phyloP scores from a whole-genome alignment of 129 eudicot genomes.

The Tagetes patula region DNA sequence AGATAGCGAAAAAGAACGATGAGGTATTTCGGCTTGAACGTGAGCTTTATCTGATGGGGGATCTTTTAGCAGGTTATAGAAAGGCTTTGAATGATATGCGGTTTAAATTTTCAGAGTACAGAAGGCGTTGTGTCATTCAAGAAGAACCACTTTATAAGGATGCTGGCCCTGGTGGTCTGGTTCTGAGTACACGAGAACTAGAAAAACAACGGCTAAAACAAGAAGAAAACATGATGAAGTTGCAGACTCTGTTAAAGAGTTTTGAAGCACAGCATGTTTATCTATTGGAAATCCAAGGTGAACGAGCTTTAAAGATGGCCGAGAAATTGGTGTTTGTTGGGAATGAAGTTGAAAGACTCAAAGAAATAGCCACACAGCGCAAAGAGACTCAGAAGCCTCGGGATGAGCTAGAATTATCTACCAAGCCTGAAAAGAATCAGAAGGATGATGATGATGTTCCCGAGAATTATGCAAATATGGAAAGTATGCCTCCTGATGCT shows the following conservation, averaged over 20 bases:
- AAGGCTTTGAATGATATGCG: conserved; percentile 61
- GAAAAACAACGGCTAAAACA: conserved; percentile 52
- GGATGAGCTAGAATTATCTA: neutral
- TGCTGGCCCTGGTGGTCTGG: conserved; percentile 80
- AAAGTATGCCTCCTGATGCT: conserved; percentile 14
- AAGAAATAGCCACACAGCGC: conserved; percentile 23
- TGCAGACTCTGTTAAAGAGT: conserved; percentile 35
- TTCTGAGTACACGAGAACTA: conserved; percentile 55
- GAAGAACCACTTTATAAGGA: conserved; percentile 76
- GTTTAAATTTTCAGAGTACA: conserved; percentile 52
- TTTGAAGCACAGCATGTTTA: conserved; percentile 30
- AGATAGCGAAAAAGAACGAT: conserved; percentile 40
- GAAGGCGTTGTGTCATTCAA: conserved; percentile 42
- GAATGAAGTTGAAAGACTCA: conserved; percentile 47
- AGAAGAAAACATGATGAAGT: conserved; percentile 48
- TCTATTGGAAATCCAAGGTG: conserved; percentile 33
- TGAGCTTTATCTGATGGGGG: conserved; percentile 65
- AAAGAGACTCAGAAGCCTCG: conserved; percentile 31
- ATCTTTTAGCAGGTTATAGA: conserved; percentile 59
- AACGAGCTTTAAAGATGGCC: conserved; percentile 33
- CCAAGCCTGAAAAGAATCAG: neutral
- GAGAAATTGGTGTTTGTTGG: conserved; percentile 42
- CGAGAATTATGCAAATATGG: neutral
- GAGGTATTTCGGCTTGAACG: conserved; percentile 60
- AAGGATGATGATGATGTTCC: neutral